Evolutionary conservation across 2,329 filamentous ascomycete species (phyloP), one percentile per base, ranked within the genome.

Genomic region (Aureobasidium melanogenum): DNA sequence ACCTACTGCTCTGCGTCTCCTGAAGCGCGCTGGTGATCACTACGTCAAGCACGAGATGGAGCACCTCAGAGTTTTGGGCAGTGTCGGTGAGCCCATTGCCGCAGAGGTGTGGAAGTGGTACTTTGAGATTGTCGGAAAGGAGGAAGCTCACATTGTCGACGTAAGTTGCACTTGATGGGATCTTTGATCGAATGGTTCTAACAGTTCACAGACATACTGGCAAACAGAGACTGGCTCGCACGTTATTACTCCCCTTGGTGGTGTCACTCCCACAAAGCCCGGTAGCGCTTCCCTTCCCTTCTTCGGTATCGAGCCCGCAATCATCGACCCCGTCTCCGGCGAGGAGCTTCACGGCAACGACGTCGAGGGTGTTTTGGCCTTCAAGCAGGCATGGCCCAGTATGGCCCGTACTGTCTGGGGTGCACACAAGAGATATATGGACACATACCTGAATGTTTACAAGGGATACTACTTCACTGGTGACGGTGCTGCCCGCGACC

Each of bases 51-150:
- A 88, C 71, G 80, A 91, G 72, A 94, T 99, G 89, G 88, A 89
- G 77, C 84, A 90, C 69, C 83, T 99, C 64, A 85, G 94, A 72
- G 88, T 97, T 6, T 81, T 99, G 22, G 94, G 93, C 63, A 96
- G 93, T 19, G 94, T 99, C 62, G 94, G 94, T 67, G 94, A 99
- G 79, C 94, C 94, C 41, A 99, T 99, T 70, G 93, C 94, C 19
- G 90, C 93, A 24, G 94, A 99, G 76, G 89, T 99, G 63, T 99
- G 94, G 94, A 97, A 97, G 79, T 99, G 94, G 94, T 99, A 97
- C 79, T 93, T 91, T 74, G 91, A 97, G 76, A 83, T 88, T 67
- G 91, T 99, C 58, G 94, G 94, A 71, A 95, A 91, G 82, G 88
- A 93, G 76, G 87, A 96, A 75, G 88, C 90, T 52, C 94, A 99